These are phyloP conservation scores for Suhomyces guaymorum DNA, from an alignment of 1,139 yeast genomes.

Conservation along the genomic window DNA sequence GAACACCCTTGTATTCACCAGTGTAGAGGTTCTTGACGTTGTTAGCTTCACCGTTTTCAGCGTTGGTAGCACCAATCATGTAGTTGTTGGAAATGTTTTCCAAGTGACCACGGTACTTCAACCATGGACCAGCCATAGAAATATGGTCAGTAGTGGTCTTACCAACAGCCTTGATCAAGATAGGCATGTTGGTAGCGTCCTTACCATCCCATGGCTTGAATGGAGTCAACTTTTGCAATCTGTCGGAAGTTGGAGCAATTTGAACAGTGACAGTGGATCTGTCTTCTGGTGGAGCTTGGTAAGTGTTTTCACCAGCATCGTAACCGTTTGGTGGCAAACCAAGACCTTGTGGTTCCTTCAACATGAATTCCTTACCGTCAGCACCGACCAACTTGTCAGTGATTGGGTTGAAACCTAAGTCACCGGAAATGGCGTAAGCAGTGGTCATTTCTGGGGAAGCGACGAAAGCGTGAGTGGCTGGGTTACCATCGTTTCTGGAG, in stretches of 20 bases:
- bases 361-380: constrained; percentile 93
- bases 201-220: constrained; percentile 87
- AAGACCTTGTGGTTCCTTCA: constrained; percentile 85
- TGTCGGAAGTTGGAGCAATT: constrained; percentile 78
- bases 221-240: constrained; percentile 53
- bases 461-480: constrained; percentile 96
- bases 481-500: constrained; percentile 98
- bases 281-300: constrained; percentile 96
- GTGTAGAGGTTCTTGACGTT: constrained; percentile 85
- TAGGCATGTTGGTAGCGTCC: constrained; percentile 87
- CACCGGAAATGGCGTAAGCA: constrained; percentile 96
- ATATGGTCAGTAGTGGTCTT: constrained; percentile 99
- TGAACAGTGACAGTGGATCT: constrained; percentile 73
- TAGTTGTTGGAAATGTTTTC: constrained; percentile 98
- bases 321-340: constrained; percentile 93
- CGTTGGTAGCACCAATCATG: constrained; percentile 99
- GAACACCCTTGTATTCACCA: constrained; percentile 92
- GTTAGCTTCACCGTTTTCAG: constrained; percentile 96
- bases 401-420: constrained; percentile 96
- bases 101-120: constrained; percentile 99
- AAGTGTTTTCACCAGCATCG: constrained; percentile 93
- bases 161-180: constrained; percentile 94
- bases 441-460: constrained; percentile 98
- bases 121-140: constrained; percentile 99
- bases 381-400: constrained; percentile 93